Conservation (phyloP, 2,329 filamentous ascomycete species). For the Aspergillus bombycis region DNA sequence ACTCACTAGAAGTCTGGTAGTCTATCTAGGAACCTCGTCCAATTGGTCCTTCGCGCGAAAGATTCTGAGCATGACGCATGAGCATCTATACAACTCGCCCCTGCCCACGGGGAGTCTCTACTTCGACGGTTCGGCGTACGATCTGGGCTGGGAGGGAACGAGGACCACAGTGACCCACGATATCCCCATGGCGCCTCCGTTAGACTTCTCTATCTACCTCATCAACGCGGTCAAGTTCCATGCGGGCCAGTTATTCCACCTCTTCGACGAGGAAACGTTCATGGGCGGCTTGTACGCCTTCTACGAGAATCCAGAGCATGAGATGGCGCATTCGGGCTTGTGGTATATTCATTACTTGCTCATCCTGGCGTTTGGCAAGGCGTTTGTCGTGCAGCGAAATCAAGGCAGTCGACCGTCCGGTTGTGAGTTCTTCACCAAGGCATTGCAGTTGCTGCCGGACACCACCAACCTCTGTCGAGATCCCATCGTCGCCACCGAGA, state of each 20-base stretch:
- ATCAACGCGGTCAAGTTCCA: conserved; percentile 61
- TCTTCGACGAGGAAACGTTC: conserved; percentile 58
- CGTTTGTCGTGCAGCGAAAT: conserved; percentile 49
- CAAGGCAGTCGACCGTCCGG: conserved; percentile 49
- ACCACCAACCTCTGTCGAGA: conserved; percentile 45
- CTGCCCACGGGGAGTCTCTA: conserved; percentile 49
- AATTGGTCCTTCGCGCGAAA: conserved; percentile 60
- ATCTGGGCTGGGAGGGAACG: conserved; percentile 55
- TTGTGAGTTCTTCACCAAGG: conserved; percentile 51
- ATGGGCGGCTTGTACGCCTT: conserved; percentile 49
- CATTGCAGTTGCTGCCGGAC: conserved; percentile 50
- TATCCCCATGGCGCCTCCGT: conserved; percentile 47
- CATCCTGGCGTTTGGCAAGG: conserved; percentile 60
- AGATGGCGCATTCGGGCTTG: conserved; percentile 35
- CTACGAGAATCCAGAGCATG: conserved; percentile 39
- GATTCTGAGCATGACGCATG: conserved; percentile 54
- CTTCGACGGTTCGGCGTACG: conserved; percentile 57
- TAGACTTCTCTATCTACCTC: conserved; percentile 54
- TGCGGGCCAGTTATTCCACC: conserved; percentile 55
- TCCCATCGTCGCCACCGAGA: conserved; percentile 52
- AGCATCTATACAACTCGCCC: conserved; percentile 49
- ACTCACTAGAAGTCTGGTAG: conserved; percentile 29
- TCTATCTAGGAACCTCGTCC: conserved; percentile 59
- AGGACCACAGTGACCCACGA: conserved; percentile 35
- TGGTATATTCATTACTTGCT: conserved; percentile 60